Percentiles rank a stretch among this genome's conserved stretches.
phyloP scores from a whole-genome alignment of 768 basidiomycete species.

The Boletus vermiculosoides region DNA sequence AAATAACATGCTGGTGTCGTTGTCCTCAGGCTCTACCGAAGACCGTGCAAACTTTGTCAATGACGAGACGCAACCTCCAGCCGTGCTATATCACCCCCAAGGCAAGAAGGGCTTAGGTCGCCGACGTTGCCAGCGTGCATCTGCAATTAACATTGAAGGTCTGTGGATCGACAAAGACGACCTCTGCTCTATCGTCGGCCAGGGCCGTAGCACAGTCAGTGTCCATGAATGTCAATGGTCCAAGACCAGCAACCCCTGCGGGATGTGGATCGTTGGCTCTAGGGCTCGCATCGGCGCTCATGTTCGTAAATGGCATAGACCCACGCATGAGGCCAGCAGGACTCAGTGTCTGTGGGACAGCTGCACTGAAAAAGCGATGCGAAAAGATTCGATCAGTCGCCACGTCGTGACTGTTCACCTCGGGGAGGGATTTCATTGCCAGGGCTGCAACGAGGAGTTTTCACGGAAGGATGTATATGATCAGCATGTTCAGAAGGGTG shows the following conservation, averaged over 20 bases:
- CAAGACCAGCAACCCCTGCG: not conserved
- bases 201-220: not conserved
- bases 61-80: not conserved
- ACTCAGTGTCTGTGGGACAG: not conserved
- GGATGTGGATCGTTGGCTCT: not conserved
- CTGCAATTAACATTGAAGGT: not conserved
- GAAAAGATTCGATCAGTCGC: not conserved
- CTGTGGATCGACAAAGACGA: not conserved
- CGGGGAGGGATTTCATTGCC: not conserved
- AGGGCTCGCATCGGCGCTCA: not conserved
- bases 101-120: too few relatives aligned
- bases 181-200: not conserved
- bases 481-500: not conserved
- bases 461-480: not conserved
- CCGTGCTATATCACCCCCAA: not conserved
- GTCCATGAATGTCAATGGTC: not conserved
- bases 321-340: not conserved
- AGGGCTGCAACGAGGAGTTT: not conserved
- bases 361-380: not conserved
- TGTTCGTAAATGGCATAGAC: not conserved
- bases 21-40: too few relatives aligned
- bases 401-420: not conserved
- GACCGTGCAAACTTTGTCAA: not conserved
- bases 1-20: too few relatives aligned
- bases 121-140: not conserved